These are phyloP conservation scores for Begonia fuchsioides DNA, from an alignment of 306 rosid genomes.

Conservation along the genomic window DNA sequence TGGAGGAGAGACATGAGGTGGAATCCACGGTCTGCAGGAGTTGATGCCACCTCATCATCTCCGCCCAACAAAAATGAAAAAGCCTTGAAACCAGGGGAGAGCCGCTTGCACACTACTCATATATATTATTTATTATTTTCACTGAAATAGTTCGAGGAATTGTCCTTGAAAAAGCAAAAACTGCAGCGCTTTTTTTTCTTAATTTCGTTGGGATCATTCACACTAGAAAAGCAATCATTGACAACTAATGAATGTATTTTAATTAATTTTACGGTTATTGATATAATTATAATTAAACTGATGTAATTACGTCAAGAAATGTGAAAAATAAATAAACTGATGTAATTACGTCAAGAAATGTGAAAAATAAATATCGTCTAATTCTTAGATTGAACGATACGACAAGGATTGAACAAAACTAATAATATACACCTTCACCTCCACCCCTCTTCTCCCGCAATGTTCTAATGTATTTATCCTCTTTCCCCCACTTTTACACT, in stretches of 20 bases:
- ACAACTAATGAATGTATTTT: too few relatives aligned
- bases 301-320: too few relatives aligned
- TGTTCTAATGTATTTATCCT: conserved; percentile 31
- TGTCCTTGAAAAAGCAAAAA: too few relatives aligned
- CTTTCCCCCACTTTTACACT: conserved; percentile 31
- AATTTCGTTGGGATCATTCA: conserved; percentile 58
- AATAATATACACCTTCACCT: conserved; percentile 68
- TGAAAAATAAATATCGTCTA: too few relatives aligned
- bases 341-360: too few relatives aligned
- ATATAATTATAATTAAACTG: too few relatives aligned
- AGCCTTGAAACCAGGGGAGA: conserved; percentile 44
- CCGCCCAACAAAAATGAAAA: conserved; percentile 8
- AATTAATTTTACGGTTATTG: too few relatives aligned
- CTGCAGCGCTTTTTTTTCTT: conserved; percentile 6
- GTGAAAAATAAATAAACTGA: too few relatives aligned
- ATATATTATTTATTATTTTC: conserved; percentile 41
- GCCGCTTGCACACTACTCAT: neutral
- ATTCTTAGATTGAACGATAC: too few relatives aligned
- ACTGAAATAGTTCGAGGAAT: too few relatives aligned
- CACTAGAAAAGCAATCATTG: conserved; percentile 76
- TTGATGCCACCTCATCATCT: neutral
- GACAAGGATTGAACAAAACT: conserved; percentile 22
- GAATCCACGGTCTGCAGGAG: too few relatives aligned
- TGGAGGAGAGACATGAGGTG: too few relatives aligned
- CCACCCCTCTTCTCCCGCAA: conserved; percentile 44